Evolutionary conservation across 495 filamentous ascomycete genomes (phyloP).

Genomic region (Penicillium samsonianum): DNA sequence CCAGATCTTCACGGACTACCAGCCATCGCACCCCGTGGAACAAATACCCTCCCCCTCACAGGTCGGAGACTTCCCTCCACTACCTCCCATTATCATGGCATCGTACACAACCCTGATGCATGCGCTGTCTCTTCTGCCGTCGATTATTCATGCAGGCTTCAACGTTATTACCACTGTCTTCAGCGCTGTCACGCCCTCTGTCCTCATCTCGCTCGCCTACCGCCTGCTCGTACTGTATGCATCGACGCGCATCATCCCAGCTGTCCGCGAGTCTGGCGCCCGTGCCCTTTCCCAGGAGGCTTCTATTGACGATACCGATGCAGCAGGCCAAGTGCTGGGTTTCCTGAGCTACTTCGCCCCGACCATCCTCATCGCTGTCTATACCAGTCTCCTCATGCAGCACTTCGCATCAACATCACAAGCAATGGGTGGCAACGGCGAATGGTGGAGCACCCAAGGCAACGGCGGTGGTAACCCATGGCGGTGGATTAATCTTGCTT

Average conservation of each 20-base stretch:
- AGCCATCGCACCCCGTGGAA: conserved; percentile 66
- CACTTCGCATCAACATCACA: conserved; percentile 78
- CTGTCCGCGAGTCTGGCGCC: conserved; percentile 81
- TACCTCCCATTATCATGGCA: conserved; percentile 98
- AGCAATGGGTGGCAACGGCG: conserved; percentile 60
- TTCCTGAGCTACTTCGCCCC: conserved; percentile 91
- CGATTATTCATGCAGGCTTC: conserved; percentile 78
- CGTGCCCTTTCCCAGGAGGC: conserved; percentile 80
- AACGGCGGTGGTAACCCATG: conserved; percentile 81
- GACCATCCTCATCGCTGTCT: conserved; percentile 88
- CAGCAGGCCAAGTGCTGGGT: conserved; percentile 72
- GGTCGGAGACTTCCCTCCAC: conserved; percentile 82
- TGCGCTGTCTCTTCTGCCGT: conserved; percentile 78
- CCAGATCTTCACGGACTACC: conserved; percentile 98
- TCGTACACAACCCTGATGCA: conserved; percentile 90
- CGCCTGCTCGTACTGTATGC: conserved; percentile 93
- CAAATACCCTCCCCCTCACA: conserved; percentile 55
- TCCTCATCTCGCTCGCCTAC: conserved; percentile 91
- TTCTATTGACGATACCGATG: conserved; percentile 80
- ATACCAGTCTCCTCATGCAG: conserved; percentile 95
- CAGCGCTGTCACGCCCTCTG: conserved; percentile 89
- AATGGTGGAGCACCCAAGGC: conserved; percentile 84
- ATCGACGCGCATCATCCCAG: conserved; percentile 93
- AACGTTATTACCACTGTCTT: conserved; percentile 87
- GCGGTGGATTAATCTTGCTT: conserved; percentile 89